Base-by-base conservation (phyloP, 139 green algal species). In the Coelastrella sp. region DNA sequence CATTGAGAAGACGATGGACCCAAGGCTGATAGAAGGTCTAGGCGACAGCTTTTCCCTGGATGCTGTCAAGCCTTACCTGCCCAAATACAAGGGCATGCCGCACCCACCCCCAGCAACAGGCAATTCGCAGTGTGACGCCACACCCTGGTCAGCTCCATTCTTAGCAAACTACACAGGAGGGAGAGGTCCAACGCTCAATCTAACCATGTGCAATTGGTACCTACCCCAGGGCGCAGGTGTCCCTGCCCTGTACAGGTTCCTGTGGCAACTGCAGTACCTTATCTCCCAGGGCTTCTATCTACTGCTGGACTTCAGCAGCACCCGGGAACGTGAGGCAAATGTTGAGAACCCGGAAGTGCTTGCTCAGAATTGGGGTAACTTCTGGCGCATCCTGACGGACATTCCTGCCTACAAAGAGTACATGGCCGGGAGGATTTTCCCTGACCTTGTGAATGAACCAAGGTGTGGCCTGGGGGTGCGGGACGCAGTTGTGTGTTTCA, bases 121-220 rank as follows among this genome's bases (percentile, higher is more conserved):
- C 41, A 75, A 63, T 30, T 1, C 40, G 0, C 37, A 75, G 78
- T 87, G 82, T 69, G 69, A 75, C 53, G 9, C 27, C 38, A 7
- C 53, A 7, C 57, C 59, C 0, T 87, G 82, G 82, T 50, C 45
- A 25, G 82, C 40, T n/a, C 82, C 82, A 25, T 75, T 87, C 34
- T 38, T 82, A 8, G 11, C 23, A 35, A 64, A 34, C 57, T 87
- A 82, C 71, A 87, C 21, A 21, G 69, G 57, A 7, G 71, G 82
- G 7, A 48, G 41, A n/a, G 82, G 57, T 30, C 41, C 13, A 9
- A 51, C n/a, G 11, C 59, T 87, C 19, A 79, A 66, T 6, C 71
- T 87, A 23, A 87, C 82, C 1, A 82, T 75, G 69, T 87, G 82
- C 71, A 87, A 87, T 59, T 87, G 71, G 69, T 87, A 87, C 82